phyloP scores from a whole-genome alignment of 2,329 filamentous ascomycete species.

The Aureobasidium sp. region DNA sequence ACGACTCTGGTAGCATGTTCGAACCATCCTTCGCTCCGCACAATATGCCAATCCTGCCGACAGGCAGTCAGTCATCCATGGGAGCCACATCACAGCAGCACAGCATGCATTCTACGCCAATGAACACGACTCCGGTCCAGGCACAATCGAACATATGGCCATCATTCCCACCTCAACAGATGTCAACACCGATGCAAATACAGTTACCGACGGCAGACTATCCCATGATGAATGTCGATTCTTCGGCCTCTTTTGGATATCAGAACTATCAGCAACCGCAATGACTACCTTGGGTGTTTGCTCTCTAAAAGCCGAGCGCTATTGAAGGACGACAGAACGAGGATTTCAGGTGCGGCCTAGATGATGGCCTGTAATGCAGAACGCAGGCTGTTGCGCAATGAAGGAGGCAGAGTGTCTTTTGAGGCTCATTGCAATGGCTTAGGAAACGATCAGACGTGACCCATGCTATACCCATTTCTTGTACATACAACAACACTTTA shows the following conservation, averaged over 20 bases:
- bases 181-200: not conserved
- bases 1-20: conserved; percentile 10
- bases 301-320: not conserved
- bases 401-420: not conserved
- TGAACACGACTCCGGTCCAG: conserved; percentile 1
- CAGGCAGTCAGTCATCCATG: not conserved
- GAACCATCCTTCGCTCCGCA: conserved; percentile 10
- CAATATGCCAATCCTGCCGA: conserved; percentile 1
- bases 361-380: not conserved
- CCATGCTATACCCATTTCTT: not conserved
- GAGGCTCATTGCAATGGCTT: not conserved
- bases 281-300: not conserved
- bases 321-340: not conserved
- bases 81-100: not conserved
- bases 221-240: conserved; percentile 3
- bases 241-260: not conserved
- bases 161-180: not conserved
- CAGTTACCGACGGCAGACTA: not conserved
- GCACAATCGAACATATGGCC: not conserved
- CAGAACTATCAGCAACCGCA: not conserved
- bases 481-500: not conserved
- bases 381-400: not conserved
- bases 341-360: not conserved
- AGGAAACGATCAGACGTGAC: not conserved
- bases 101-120: conserved; percentile 4